Evolutionary conservation across 2,329 filamentous ascomycete species (phyloP).

Genomic region (Pyrenophora graminea): DNA sequence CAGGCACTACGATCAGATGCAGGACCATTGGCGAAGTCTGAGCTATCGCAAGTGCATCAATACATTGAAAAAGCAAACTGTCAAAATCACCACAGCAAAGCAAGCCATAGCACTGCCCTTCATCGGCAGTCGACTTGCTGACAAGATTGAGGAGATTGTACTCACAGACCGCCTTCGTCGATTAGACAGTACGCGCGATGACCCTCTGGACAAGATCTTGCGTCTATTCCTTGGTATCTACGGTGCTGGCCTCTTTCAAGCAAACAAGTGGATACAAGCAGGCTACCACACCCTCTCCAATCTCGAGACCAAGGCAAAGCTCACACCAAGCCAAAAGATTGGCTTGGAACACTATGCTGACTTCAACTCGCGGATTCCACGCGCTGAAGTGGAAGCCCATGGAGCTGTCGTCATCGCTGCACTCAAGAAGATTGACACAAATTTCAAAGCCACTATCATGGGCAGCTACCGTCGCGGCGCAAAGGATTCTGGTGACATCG

Average conservation of each 20-base stretch:
- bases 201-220: slow-evolving; percentile 68
- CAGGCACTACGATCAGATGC: slow-evolving; percentile 73
- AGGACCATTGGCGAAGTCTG: slow-evolving; percentile 74
- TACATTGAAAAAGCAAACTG: slow-evolving; percentile 68
- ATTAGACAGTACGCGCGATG: slow-evolving; percentile 70
- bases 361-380: slow-evolving; percentile 76
- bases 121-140: slow-evolving; percentile 73
- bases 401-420: slow-evolving; percentile 65
- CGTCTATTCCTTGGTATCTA: slow-evolving; percentile 78
- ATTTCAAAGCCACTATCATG: slow-evolving; percentile 72
- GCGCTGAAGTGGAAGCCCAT: slow-evolving; percentile 73
- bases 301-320: slow-evolving; percentile 61
- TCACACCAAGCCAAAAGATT: slow-evolving; percentile 72
- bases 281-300: slow-evolving; percentile 78
- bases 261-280: slow-evolving; percentile 74
- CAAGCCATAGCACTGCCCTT: slow-evolving; percentile 70
- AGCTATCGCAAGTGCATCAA: slow-evolving; percentile 78
- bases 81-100: slow-evolving; percentile 68
- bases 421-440: slow-evolving; percentile 63
- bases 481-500: slow-evolving; percentile 76
- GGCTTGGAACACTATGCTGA: slow-evolving; percentile 82
- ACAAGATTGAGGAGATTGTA: slow-evolving; percentile 89
- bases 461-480: slow-evolving; percentile 86
- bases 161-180: slow-evolving; percentile 71
- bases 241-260: slow-evolving; percentile 72